phyloP scores from a whole-genome alignment of 202 grass and related monocot species.

The Zizania palustris region DNA sequence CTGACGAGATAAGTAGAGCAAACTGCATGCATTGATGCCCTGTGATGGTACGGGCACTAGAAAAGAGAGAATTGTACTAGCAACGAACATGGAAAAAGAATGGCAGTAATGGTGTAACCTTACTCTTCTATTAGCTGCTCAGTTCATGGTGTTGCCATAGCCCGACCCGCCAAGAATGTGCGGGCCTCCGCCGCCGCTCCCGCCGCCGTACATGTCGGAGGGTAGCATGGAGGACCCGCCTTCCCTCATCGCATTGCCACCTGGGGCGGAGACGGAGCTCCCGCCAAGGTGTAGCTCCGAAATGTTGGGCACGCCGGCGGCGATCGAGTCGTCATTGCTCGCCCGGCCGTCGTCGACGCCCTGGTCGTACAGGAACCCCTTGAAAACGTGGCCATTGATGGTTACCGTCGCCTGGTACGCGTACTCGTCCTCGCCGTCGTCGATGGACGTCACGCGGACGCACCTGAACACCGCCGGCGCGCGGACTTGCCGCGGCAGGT shows the following conservation, averaged over 20 bases:
- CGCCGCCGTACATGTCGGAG: slow-evolving; percentile 58
- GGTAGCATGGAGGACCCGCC: slow-evolving; percentile 42
- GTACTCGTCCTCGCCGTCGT: slow-evolving; percentile 94
- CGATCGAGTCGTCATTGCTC: slow-evolving; percentile 55
- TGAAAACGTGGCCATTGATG: slow-evolving; percentile 97
- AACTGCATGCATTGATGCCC: slow-evolving; percentile 43
- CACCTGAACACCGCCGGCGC: slow-evolving; percentile 97
- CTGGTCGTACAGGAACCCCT: slow-evolving; percentile 98
- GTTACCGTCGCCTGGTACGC: slow-evolving; percentile 90
- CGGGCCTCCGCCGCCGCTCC: slow-evolving; percentile 15
- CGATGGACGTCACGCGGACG: slow-evolving; percentile 94
- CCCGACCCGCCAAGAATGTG: slow-evolving; percentile 61
- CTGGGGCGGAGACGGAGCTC: slow-evolving; percentile 23
- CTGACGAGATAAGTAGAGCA: slow-evolving; percentile 8
- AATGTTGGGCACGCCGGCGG: slow-evolving; percentile 68
- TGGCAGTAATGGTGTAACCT: slow-evolving; percentile 40
- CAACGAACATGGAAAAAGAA: slow-evolving; percentile 42
- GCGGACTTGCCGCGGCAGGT: slow-evolving; percentile 72
- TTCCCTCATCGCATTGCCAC: slow-evolving; percentile 29
- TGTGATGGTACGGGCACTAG: slow-evolving; percentile 1
- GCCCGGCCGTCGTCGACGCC: slow-evolving; percentile 76
- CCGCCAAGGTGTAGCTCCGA: slow-evolving; percentile 92
- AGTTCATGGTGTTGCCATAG: slow-evolving; percentile 85
- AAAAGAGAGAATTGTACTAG: slow-evolving; percentile 12
- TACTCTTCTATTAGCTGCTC: slow-evolving; percentile 46